Conservation (phyloP, 345 rosid species). For the Hibiscus mutabilis region DNA sequence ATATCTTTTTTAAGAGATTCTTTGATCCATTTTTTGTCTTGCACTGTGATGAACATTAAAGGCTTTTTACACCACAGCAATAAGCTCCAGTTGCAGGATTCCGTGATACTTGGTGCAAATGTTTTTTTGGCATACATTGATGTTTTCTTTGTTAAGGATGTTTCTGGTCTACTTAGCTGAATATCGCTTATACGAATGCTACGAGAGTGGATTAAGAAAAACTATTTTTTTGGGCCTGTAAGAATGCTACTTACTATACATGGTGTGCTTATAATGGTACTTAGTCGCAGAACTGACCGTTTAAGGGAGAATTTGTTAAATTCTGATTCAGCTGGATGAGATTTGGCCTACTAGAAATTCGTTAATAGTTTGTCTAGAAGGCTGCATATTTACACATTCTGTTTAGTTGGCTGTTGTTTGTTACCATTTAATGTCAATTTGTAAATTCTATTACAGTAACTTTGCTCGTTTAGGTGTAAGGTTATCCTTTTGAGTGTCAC, state of each 20-base stretch:
- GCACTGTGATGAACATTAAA: neutral
- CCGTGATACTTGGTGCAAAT: neutral
- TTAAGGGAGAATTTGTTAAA: neutral
- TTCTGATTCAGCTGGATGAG: neutral
- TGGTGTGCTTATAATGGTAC: neutral
- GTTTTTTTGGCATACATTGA: neutral
- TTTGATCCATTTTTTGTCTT: neutral
- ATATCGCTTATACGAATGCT: neutral
- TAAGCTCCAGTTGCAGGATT: neutral
- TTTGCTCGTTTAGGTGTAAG: slow-evolving; percentile 1
- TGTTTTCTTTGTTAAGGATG: neutral
- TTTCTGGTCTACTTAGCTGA: neutral
- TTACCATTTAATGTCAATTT: neutral
- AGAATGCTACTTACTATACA: no score
- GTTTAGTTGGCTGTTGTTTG: neutral
- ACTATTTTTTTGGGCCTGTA: no score
- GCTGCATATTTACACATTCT: neutral
- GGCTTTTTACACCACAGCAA: neutral
- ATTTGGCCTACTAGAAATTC: neutral
- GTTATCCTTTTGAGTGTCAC: neutral
- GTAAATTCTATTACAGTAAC: neutral
- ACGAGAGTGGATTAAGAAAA: no score
- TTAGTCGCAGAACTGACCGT: neutral
- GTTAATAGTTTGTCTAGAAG: neutral
- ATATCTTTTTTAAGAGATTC: neutral